Conservation (phyloP, 2,329 filamentous ascomycete genomes). For the Periglandula ipomoeae region DNA sequence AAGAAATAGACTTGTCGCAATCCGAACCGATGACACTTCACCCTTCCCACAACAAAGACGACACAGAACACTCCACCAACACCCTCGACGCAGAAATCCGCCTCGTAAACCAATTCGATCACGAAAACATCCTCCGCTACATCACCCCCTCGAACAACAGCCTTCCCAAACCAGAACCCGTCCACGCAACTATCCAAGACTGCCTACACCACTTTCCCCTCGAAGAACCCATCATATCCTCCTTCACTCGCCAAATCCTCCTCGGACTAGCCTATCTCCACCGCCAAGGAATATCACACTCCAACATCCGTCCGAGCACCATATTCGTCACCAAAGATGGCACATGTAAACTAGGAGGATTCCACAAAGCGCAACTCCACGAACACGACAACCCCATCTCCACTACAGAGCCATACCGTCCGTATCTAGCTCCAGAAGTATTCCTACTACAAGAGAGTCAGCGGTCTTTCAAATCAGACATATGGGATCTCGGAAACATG, state of each 20-base stretch:
- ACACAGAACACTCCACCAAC: neutral
- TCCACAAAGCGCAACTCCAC: neutral
- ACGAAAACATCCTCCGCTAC: neutral
- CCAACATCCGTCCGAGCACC: neutral
- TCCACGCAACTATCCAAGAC: neutral
- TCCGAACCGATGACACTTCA: too few relatives aligned
- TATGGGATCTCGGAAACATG: too few relatives aligned
- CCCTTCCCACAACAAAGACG: neutral
- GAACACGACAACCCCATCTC: neutral
- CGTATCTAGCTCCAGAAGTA: too few relatives aligned
- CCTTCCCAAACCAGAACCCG: neutral
- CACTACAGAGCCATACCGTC: too few relatives aligned
- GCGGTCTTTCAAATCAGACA: too few relatives aligned
- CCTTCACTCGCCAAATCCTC: neutral
- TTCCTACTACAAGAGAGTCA: too few relatives aligned
- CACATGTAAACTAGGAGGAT: neutral
- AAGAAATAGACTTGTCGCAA: too few relatives aligned
- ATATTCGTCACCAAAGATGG: neutral
- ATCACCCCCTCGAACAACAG: neutral
- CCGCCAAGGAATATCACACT: neutral
- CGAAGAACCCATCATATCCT: neutral
- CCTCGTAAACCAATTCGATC: neutral
- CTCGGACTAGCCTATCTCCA: neutral
- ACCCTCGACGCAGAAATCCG: neutral
- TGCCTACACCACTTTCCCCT: neutral